These are phyloP conservation scores for Avicennia marina DNA, from an alignment of 257 asterid species.

Conservation along the genomic window DNA sequence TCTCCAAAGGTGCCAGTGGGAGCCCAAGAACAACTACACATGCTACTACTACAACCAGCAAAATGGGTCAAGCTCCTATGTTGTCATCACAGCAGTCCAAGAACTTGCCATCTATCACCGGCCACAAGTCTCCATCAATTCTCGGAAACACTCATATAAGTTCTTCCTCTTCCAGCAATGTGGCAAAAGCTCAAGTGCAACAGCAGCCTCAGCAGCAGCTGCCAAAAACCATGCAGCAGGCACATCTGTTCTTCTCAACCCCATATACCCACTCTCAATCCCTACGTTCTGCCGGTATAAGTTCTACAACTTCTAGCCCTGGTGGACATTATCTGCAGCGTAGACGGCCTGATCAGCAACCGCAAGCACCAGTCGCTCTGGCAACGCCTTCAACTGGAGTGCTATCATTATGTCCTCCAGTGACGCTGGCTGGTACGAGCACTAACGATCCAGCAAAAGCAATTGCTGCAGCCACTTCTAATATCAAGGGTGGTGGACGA, in stretches of 20 bases:
- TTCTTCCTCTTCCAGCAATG: constrained; percentile 39
- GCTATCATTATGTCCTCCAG: constrained; percentile 44
- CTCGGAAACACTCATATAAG: constrained; percentile 59
- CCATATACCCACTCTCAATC: constrained; percentile 56
- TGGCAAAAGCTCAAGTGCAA: constrained; percentile 44
- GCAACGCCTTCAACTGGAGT: constrained; percentile 41
- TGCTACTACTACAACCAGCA: constrained; percentile 55
- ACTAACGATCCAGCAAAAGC: constrained; percentile 92
- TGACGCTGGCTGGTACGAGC: constrained; percentile 31
- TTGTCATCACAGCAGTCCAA: constrained; percentile 52
- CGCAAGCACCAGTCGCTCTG: constrained; percentile 41
- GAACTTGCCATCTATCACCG: constrained; percentile 32
- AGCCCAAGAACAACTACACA: constrained; percentile 67
- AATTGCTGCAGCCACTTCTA: constrained; percentile 69
- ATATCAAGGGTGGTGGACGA: constrained; percentile 55
- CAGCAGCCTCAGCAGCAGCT: constrained; percentile 54
- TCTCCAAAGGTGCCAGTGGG: constrained; percentile 83
- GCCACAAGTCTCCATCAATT: constrained; percentile 70
- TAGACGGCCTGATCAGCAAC: constrained; percentile 66
- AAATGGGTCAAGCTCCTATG: constrained; percentile 49
- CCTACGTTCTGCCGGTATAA: constrained; percentile 33
- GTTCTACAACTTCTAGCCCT: constrained; percentile 34
- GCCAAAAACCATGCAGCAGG: constrained; percentile 54
- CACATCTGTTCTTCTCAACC: constrained; percentile 58
- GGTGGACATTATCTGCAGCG: constrained; percentile 54